phyloP scores from a whole-genome alignment of 2,329 filamentous ascomycete genomes.

The Proliferodiscus dingleyae region DNA sequence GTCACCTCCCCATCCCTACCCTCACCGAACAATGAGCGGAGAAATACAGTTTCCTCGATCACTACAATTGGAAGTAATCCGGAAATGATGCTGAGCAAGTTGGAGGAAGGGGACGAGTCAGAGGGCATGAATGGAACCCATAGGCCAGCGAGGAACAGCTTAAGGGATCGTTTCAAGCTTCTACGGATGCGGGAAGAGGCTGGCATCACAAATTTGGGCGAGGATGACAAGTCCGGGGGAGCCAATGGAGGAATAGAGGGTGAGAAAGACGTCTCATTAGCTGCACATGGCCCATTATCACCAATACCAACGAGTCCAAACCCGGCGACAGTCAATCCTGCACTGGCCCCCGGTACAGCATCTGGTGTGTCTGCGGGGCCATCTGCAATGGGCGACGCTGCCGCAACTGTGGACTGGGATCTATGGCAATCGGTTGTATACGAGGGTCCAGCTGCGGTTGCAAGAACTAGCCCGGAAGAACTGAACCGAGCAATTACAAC shows the following conservation, averaged over 20 bases:
- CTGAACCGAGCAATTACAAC: conserved; percentile 86
- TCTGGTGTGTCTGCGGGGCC: conserved; percentile 75
- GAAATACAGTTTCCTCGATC: conserved; percentile 77
- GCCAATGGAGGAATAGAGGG: conserved; percentile 38
- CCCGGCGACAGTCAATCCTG: conserved; percentile 61
- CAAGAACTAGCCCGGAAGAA: conserved; percentile 82
- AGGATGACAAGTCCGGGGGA: conserved; percentile 38
- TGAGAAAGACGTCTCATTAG: conserved; percentile 28
- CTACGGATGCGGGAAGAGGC: conserved; percentile 71
- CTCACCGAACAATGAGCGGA: conserved; percentile 39
- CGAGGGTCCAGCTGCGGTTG: conserved; percentile 83
- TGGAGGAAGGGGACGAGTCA: conserved; percentile 72
- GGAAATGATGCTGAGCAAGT: conserved; percentile 70
- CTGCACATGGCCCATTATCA: conserved; percentile 35
- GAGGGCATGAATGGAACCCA: conserved; percentile 45
- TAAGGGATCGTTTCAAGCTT: conserved; percentile 75
- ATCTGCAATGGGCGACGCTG: conserved; percentile 59
- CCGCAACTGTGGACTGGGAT: conserved; percentile 89
- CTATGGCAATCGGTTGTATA: conserved; percentile 96
- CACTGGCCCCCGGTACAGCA: conserved; percentile 77
- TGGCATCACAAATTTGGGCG: conserved; percentile 49
- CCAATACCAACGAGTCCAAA: conserved; percentile 39
- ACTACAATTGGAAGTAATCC: conserved; percentile 75
- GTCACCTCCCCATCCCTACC: conserved; percentile 48
- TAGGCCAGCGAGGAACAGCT: conserved; percentile 53